Evolutionary conservation across 352 stramenopile species (phyloP), one percentile per base, ranked within the genome.

Genomic region (Phytopythium sindhum): DNA sequence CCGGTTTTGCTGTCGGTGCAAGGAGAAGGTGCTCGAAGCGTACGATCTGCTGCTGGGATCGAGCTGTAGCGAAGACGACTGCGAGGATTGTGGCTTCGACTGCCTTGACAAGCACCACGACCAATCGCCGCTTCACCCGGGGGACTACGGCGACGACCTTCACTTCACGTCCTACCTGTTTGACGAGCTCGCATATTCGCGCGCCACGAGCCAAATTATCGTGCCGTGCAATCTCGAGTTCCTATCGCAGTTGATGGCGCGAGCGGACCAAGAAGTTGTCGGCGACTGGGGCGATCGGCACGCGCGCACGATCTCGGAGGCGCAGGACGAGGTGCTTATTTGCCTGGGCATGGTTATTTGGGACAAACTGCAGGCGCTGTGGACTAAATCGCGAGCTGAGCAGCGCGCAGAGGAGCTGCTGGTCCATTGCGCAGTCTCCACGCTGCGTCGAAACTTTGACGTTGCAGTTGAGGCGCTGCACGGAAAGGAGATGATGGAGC

Each of bases 161-260:
- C 81, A 93, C 64, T 92, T 91, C 65, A 93, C 83, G 28, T 91
- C 86, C 48, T 95, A 93, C 61, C 67, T 95, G 37, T 95, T 95
- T 65, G 85, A 95, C 64, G 86, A 95, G 60, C 77, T 95, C 17
- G 86, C 82, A 41, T 95, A 86, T 65, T 93, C 81, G 33, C 83
- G 86, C 50, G 74, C 86, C 26, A 93, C 81, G 35, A 90, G 78
- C 69, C 83, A 92, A 65, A 92, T 95, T 33, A 74, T 92, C 29
- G 81, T 95, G 65, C 86, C 86, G 35, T 92, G 82, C 66, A 89
- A 91, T 68, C 84, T 95, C 58, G 83, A 93, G 57, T 95, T 90
- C 68, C 81, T 95, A 68, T 87, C 84, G 11, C 84, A 95, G 66
- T 64, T 95, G 44, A 93, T 95, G 84, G 75, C 86, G 5, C 83